Base-by-base conservation (phyloP, 116 monocot genomes). In the Phalaenopsis hybrid region DNA sequence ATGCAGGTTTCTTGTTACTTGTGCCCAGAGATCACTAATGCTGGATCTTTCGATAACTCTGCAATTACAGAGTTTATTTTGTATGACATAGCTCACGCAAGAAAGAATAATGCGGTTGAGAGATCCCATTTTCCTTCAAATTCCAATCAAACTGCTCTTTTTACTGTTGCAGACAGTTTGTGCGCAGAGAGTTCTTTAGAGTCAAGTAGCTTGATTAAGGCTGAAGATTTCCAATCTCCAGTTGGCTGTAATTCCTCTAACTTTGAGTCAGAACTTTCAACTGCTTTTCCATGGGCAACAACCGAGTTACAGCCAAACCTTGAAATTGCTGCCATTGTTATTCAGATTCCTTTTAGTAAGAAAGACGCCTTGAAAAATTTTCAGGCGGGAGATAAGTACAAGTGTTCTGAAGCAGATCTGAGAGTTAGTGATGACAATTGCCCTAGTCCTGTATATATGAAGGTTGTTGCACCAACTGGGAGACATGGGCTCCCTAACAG, bases 1-100 rank as follows among this genome's bases (percentile, higher is more conserved):
- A 94, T 96, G 96, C 91, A 94, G 67, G 89, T 86, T 48, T 94
- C 92, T 52, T 91, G 89, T 77, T 92, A 86, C 91, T 79, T 96
- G 15, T 91, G 90, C 79, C 94, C 94, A 49, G 89, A 92, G 80
- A 77, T 87, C 17, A 86, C 37, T 65, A 86, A 80, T 37, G 57
- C 80, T 20, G 91, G 86, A 77, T 81, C 41, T 72, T 63, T 86
- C 13, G 84, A 80, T 58, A 91, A 90, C 67, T 91, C 88, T 1
- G 82, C 86, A 45, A 81, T 89, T 37, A 90, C 87, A 17, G 96
- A 96, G 78, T 96, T 94, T 77, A 69, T 89, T 57, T 86, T 96
- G 79, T 94, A 91, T 81, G 94, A 96, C 61, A 91, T 91, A 74
- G 83, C 83, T 41, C 91, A 88, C 8, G 92, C 87, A 69, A 92